A percentile compares a stretch with the other conserved stretches of the same genome.
phyloP scores from a whole-genome alignment of 805 yeast species.

The Pichia heedii region DNA sequence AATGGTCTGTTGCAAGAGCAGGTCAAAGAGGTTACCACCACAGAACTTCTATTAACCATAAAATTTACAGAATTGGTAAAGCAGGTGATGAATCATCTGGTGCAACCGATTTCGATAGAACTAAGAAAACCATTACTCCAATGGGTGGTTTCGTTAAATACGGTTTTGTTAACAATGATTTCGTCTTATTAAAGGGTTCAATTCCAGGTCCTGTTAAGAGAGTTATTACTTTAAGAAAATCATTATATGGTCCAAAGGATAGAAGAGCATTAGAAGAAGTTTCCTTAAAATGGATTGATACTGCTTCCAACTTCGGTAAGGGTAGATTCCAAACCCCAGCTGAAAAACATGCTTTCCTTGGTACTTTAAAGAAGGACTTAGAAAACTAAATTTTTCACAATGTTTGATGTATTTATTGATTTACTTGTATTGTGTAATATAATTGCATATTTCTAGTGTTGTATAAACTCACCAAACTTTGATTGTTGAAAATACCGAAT shows the following conservation, averaged over 20 bases:
- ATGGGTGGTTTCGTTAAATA: conserved; percentile 99
- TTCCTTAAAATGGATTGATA: conserved; percentile 98
- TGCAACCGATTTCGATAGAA: conserved; percentile 97
- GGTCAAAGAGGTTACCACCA: conserved; percentile 99
- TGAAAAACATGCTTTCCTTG: conserved; percentile 99
- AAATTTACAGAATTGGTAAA: conserved; percentile 98
- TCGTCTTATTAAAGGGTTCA: conserved; percentile 95
- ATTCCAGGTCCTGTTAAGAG: conserved; percentile 99
- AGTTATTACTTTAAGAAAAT: conserved; percentile 97
- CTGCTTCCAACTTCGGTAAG: conserved; percentile 99
- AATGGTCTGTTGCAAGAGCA: conserved; percentile 99
- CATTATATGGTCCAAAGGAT: conserved; percentile 94
- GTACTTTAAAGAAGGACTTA: conserved; percentile 98
- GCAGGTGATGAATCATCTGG: conserved; percentile 91
- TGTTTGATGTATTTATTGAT: no score
- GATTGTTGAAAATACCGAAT: no score
- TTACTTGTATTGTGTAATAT: no score
- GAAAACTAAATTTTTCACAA: conserved; percentile 17
- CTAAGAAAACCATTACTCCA: conserved; percentile 99
- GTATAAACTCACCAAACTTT: no score
- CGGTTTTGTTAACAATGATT: conserved; percentile 97
- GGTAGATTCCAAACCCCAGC: conserved; percentile 99
- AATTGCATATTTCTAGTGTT: background rate
- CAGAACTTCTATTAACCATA: conserved; percentile 99
- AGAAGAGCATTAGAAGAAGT: conserved; percentile 97